Conservation (phyloP, 306 rosid species). For the Gillenia trifoliata region DNA sequence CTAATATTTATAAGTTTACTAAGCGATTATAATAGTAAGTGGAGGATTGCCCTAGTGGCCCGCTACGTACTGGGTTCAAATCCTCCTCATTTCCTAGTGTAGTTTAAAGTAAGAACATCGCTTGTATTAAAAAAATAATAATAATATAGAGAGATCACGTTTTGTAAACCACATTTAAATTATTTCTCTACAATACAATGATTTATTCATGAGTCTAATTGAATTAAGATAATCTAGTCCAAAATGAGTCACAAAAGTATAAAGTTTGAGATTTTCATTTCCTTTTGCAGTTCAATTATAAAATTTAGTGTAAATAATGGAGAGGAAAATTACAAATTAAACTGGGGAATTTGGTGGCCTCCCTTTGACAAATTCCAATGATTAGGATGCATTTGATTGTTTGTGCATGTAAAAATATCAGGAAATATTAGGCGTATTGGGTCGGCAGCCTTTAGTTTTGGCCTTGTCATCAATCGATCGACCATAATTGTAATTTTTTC, state of each 20-base stretch:
- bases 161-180: too few relatives aligned
- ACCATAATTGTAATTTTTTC: background rate
- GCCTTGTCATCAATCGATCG: constrained; percentile 5
- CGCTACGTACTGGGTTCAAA: rapidly evolving
- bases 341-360: background rate
- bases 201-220: too few relatives aligned
- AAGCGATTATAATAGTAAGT: too few relatives aligned
- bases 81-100: background rate
- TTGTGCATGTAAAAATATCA: constrained; percentile 7
- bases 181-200: too few relatives aligned
- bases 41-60: rapidly evolving
- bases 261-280: background rate
- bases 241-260: too few relatives aligned
- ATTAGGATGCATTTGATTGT: background rate
- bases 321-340: background rate
- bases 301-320: background rate
- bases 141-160: too few relatives aligned
- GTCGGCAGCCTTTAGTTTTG: constrained; percentile 14
- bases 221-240: too few relatives aligned
- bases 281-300: background rate
- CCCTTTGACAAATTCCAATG: constrained; percentile 7
- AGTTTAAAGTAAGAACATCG: too few relatives aligned
- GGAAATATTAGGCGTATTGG: too few relatives aligned
- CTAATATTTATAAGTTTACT: background rate
- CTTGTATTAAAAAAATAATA: too few relatives aligned